Conservation (phyloP, 306 rosid genomes). For the Clitoria ternatea region DNA sequence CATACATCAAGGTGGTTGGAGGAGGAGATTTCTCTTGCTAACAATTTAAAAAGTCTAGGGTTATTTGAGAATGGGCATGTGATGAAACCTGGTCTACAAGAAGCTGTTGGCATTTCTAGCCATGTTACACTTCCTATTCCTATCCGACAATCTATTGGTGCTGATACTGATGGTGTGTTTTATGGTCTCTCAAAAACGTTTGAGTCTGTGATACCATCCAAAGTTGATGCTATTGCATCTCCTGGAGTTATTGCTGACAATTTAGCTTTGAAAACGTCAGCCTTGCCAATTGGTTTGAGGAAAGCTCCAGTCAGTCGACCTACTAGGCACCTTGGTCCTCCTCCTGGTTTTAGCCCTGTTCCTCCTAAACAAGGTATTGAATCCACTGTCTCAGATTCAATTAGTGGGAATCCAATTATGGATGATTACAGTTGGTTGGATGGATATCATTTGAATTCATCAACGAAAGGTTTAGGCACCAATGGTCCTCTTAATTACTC, state of each 20-base stretch:
- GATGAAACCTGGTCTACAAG: constrained; percentile 39
- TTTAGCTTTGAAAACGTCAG: constrained; percentile 29
- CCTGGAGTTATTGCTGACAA: constrained; percentile 43
- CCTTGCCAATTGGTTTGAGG: constrained; percentile 38
- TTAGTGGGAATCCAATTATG: constrained; percentile 55
- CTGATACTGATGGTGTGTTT: constrained; percentile 28
- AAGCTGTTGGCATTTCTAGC: constrained; percentile 35
- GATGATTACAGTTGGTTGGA: constrained; percentile 98
- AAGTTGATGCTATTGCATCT: constrained; percentile 39
- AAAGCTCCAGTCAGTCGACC: constrained; percentile 78
- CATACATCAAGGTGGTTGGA: constrained; percentile 48
- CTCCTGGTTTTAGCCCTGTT: constrained; percentile 75
- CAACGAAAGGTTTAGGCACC: constrained; percentile 36
- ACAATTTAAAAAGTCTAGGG: constrained; percentile 50
- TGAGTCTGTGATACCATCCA: constrained; percentile 39
- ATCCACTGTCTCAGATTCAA: constrained; percentile 42
- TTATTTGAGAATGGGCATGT: constrained; percentile 62
- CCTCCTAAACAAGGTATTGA: constrained; percentile 60
- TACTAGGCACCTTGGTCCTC: constrained; percentile 83
- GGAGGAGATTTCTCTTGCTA: constrained; percentile 51
- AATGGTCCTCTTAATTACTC: constrained; percentile 36
- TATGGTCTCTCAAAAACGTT: constrained; percentile 42
- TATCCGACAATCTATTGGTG: constrained; percentile 46
- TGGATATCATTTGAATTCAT: constrained; percentile 75
- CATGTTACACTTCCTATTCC: constrained; percentile 43